Evolutionary conservation across 2,329 filamentous ascomycete genomes (phyloP), one percentile per base, ranked within the genome.

Genomic region (Stylonectria norvegica): DNA sequence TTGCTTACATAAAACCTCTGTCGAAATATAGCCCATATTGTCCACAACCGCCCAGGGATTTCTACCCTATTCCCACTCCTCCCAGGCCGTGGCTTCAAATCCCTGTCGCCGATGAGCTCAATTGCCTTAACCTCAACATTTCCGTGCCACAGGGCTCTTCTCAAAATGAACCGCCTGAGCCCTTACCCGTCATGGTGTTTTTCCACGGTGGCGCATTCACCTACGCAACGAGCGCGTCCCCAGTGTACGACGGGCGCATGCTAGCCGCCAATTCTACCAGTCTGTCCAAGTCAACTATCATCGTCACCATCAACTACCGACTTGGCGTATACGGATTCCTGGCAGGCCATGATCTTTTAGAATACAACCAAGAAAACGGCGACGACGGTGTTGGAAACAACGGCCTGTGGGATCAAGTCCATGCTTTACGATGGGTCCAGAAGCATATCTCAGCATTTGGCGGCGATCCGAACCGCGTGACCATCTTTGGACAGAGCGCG

Each of bases 281-380:
- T 12, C 20, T 37, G 8, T n/a, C 20, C 6, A 18, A 41, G 28
- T 22, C 42, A 8, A 41, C 42, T 4, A 38, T 42, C 15, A 20
- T 42, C 8, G 23, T 42, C 6, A 33, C 40, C 10, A 20, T 42
- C 11, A 42, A 38, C 30, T 42, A 33, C 28, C 37, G 47, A 9
- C 27, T 47, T 3, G 47, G 47, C 4, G 38, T 42, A 6, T 49
- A 45, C 29, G 47, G 44, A 4, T 49, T 44, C 29, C 34, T 47
- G 9, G 38, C 40, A 7, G 34, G 38, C 18, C 27, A 36, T 6
- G 42, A 41, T 14, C 31, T 44, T 25, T 34, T 12, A 11, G 42
- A 36, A n/a, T 44, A 44, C 22, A 37, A 41, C 17, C 12, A 36
- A n/a, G 37, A 33, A 22, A 25, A 36, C 10, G 38, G 34, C 7